A percentile compares a stretch with the other conserved stretches of the same genome.
Conservation (phyloP, 2,329 filamentous ascomycete species). For the Sclerotinia spermophila region DNA sequence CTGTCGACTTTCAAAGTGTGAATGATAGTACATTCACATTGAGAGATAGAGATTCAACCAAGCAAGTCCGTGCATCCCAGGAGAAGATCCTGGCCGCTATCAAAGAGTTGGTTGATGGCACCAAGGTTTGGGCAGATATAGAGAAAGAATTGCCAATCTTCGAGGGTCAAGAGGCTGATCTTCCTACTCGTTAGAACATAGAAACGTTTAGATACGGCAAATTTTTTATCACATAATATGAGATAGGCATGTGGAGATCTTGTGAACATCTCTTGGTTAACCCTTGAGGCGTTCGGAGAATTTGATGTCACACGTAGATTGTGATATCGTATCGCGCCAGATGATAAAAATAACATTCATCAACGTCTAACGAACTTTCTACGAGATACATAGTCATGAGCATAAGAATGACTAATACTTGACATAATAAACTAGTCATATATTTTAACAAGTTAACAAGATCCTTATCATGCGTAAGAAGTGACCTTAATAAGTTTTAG, state of each 20-base stretch:
- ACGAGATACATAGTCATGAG: too few relatives aligned
- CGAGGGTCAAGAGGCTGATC: conserved; percentile 62
- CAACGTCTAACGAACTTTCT: background rate
- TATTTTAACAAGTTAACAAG: background rate
- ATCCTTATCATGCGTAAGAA: background rate
- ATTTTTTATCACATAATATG: background rate
- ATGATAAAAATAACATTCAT: background rate
- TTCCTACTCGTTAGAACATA: conserved; percentile 23
- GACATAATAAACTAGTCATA: background rate
- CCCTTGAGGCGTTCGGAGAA: background rate
- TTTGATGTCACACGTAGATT: background rate
- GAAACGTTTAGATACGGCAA: background rate
- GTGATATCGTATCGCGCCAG: background rate
- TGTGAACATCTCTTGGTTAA: background rate
- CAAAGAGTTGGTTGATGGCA: conserved; percentile 45
- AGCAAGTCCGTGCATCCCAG: conserved; percentile 81
- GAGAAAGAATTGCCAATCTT: conserved; percentile 78
- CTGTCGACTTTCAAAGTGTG: conserved; percentile 91
- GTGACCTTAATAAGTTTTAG: background rate
- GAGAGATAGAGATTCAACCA: conserved; percentile 84
- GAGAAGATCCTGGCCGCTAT: conserved; percentile 76
- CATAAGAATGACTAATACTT: background rate
- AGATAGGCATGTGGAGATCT: conserved; percentile 4
- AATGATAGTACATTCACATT: conserved; percentile 84
- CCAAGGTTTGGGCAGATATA: conserved; percentile 64